Base-by-base conservation (phyloP, 768 basidiomycete species). In the Leccinum subgranulosum region DNA sequence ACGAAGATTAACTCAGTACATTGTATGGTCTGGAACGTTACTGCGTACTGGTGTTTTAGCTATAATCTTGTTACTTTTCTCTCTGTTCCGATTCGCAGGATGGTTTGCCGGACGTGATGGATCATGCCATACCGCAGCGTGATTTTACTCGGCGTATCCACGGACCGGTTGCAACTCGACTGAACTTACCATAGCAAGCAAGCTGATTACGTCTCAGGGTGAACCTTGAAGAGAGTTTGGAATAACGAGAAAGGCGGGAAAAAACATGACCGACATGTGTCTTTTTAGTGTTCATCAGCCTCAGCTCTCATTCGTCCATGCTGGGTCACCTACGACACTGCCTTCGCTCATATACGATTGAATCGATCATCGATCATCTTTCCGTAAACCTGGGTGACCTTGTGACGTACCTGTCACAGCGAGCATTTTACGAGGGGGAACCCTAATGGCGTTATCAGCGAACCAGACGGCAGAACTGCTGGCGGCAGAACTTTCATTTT, bases 11-110 rank as follows among this genome's bases (percentile, higher is more conserved):
- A 66, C 63, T 49, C 49, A 58, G 60, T 65, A 25, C 41, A 11
- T 43, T 62, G 67, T 69, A 65, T 56, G 66, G 63, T 73, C 54
- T 59, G 21, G 56, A 75, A 76, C 54, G 73, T 73, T 51, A 76
- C 58, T 58, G 17, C 48, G 72, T 49, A 66, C 68, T 55, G 39
- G 65, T 73, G 59, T 67, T 72, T 60, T 64, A 67, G 62, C 43
- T 50, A 48, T 47, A 60, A 64, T 64, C 34, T 64, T 53, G 65
- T 56, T 61, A 56, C 54, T 61, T 55, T 54, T 62, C 58, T 54
- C 53, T 51, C 55, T 51, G 54, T 57, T 3, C 65, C 50, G 14
- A 14, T 41, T 10, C 51, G 21, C 45, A 49, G n/a, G 23, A 17
- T 57, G 57, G 50, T 33, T 41, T 41, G 17, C 39, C n/a, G 39